A percentile compares a stretch with the other conserved stretches of the same genome.
Evolutionary conservation across 305 asterid genomes (phyloP).

Genomic region (Salvia sclarea): DNA sequence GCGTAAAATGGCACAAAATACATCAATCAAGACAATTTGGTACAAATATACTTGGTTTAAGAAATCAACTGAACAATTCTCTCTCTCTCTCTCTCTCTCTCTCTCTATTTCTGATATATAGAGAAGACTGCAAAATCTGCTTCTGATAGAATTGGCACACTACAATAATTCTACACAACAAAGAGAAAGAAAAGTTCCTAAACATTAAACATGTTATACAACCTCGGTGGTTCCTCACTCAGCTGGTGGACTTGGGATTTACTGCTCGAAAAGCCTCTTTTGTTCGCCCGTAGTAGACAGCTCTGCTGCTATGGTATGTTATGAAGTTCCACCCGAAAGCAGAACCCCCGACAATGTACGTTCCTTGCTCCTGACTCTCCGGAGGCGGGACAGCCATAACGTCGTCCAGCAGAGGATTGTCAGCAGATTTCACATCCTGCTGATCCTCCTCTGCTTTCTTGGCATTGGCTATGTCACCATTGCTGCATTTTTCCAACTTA

Average conservation of each 20-base stretch:
- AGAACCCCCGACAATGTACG: constrained; percentile 71
- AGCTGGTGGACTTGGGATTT: constrained; percentile 43
- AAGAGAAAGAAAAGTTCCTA: not conserved
- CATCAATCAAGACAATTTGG: not conserved
- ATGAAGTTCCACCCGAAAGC: constrained; percentile 90
- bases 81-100: not conserved
- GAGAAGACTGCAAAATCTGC: not conserved
- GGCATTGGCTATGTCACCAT: constrained; percentile 29
- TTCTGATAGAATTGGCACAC: not conserved
- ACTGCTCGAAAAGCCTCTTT: constrained; percentile 67
- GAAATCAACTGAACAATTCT: no score
- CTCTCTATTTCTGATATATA: not conserved
- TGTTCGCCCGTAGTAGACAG: constrained; percentile 63
- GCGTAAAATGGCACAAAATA: not conserved
- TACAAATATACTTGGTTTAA: not conserved
- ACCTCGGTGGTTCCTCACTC: constrained; percentile 7
- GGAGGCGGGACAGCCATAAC: constrained; percentile 27
- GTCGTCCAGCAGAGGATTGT: constrained; percentile 33
- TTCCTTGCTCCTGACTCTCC: constrained; percentile 39
- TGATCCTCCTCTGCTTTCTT: constrained; percentile 32
- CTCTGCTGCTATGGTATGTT: constrained; percentile 43
- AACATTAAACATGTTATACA: constrained; percentile 9
- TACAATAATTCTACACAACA: constrained; percentile 1
- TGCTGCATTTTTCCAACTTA: constrained; percentile 44
- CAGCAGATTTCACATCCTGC: constrained; percentile 33